Evolutionary conservation across 345 rosid genomes (phyloP).

Genomic region (Arabidopsis thaliana): DNA sequence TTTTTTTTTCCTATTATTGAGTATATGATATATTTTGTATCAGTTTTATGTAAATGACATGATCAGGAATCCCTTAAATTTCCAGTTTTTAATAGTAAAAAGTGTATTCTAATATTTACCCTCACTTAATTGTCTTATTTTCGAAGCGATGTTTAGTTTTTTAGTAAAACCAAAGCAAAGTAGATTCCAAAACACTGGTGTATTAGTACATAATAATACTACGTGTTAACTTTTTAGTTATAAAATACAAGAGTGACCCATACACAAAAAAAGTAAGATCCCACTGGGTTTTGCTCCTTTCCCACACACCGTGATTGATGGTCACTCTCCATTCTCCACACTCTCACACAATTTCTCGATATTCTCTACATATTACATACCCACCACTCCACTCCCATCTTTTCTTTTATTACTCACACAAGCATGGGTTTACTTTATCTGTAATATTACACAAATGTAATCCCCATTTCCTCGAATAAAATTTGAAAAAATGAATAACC

Average conservation of each 20-base stretch:
- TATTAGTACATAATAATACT: not conserved
- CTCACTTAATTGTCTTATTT: not conserved
- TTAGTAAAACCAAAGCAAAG: conserved; percentile 5
- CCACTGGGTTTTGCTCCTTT: conserved; percentile 34
- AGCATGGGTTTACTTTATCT: conserved; percentile 1
- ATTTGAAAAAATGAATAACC: not conserved
- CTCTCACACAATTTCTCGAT: conserved; percentile 29
- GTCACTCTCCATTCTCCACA: conserved; percentile 35
- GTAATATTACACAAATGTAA: not conserved
- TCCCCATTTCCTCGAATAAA: not conserved
- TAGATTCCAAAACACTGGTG: conserved; percentile 14
- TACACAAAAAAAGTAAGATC: conserved; percentile 15
- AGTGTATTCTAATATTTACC: not conserved
- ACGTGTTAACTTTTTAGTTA: not conserved
- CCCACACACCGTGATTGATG: conserved; percentile 42
- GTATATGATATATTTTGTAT: conserved; percentile 41
- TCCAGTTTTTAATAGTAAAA: not conserved
- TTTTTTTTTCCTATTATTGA: conserved; percentile 41
- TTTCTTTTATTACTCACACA: not conserved
- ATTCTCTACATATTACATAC: not conserved
- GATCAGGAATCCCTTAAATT: not conserved
- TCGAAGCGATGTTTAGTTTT: not conserved
- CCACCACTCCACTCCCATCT: conserved; percentile 30
- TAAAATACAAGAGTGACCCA: conserved; percentile 22
- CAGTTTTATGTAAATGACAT: conserved; percentile 2